Evolutionary conservation across 441 rosid species (phyloP).

Genomic region (Dalechampia spathulata): DNA sequence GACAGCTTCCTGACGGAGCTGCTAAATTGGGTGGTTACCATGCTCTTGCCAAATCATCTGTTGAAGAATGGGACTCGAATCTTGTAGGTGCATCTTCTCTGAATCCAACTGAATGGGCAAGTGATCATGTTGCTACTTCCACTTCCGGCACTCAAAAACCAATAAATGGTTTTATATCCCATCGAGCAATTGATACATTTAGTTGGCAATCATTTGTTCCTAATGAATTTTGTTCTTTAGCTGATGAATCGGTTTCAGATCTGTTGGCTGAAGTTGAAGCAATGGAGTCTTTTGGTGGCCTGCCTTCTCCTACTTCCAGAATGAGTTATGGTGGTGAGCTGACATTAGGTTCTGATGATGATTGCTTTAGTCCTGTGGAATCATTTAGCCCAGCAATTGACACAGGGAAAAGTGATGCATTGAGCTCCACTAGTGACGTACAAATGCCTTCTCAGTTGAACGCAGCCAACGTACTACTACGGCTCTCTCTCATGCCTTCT

Average conservation of each 20-base stretch:
- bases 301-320: constrained; percentile 74
- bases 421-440: constrained; percentile 64
- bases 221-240: constrained; percentile 51
- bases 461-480: constrained; percentile 10
- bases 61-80: constrained; percentile 49
- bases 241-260: constrained; percentile 95
- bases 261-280: constrained; percentile 98
- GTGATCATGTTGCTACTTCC: constrained; percentile 45
- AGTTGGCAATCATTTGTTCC: constrained; percentile 61
- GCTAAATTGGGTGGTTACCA: constrained; percentile 42
- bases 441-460: constrained; percentile 40
- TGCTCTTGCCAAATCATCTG: constrained; percentile 31
- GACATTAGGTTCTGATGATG: constrained; percentile 47
- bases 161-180: no score
- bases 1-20: constrained; percentile 49
- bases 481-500: constrained; percentile 34
- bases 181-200: no score
- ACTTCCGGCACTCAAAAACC: constrained; percentile 53
- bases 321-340: constrained; percentile 45
- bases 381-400: constrained; percentile 59
- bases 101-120: constrained; percentile 32
- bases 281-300: constrained; percentile 78
- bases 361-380: constrained; percentile 70
- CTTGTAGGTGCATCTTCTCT: constrained; percentile 42
- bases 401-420: constrained; percentile 59